A percentile compares a stretch with the other conserved stretches of the same genome.
Conservation (phyloP, 225 moss, liverwort and hornwort species). For the Sphagnum tenellum region DNA sequence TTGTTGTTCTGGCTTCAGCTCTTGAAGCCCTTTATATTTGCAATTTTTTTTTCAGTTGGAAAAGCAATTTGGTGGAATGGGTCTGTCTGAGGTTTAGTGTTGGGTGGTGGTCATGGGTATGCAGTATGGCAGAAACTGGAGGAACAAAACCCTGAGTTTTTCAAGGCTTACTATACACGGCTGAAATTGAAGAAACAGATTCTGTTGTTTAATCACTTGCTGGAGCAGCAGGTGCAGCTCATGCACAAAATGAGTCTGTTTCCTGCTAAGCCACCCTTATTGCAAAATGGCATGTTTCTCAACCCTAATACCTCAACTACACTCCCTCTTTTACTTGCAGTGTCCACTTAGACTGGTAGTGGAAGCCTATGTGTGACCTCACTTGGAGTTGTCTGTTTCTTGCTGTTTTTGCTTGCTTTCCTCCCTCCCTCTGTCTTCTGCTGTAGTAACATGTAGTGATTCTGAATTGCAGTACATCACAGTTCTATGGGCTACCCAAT, state of each 20-base stretch:
- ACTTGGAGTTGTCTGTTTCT: no score
- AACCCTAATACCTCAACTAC: conserved; percentile 8
- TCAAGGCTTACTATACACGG: conserved; percentile 95
- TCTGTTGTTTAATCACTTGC: conserved; percentile 84
- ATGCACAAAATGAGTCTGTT: conserved; percentile 86
- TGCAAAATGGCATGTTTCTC: conserved; percentile 94
- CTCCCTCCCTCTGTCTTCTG: not conserved
- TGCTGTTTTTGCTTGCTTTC: no score
- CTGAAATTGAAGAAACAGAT: conserved; percentile 98
- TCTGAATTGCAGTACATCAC: conserved; percentile 72
- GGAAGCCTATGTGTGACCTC: no score
- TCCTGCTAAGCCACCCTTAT: conserved; percentile 49
- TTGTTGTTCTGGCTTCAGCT: no score
- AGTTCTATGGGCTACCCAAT: conserved; percentile 87
- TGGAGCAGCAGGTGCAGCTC: conserved; percentile 82
- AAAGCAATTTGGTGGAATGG: no score
- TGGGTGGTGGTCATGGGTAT: not conserved
- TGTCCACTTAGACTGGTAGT: no score
- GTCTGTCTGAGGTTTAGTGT: no score
- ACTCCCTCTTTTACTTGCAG: not conserved
- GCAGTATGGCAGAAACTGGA: conserved; percentile 98
- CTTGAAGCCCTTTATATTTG: no score
- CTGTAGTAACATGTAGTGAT: not conserved
- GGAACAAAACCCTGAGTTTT: conserved; percentile 96
- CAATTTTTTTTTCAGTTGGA: no score